A percentile compares a stretch with the other conserved stretches of the same genome.
These are phyloP conservation scores for Fragaria iinumae DNA, from an alignment of 306 rosid species.

Conservation along the genomic window DNA sequence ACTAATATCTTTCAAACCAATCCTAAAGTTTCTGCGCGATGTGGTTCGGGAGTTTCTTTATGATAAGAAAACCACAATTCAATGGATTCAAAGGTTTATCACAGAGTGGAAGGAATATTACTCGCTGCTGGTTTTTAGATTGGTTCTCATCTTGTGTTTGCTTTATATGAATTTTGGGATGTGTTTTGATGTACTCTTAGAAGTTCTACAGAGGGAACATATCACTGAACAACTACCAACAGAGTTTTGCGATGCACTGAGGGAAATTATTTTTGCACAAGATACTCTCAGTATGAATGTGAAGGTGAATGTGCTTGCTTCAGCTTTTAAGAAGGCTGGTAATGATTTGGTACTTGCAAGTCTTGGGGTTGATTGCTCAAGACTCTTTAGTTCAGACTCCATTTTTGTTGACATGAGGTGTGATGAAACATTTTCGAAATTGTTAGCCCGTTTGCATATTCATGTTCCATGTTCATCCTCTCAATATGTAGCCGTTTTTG, in stretches of 20 bases:
- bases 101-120: conserved; percentile 22
- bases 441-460: conserved; percentile 19
- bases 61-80: background rate
- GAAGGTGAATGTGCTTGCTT: conserved; percentile 35
- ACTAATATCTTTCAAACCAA: background rate
- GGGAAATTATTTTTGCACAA: conserved; percentile 8
- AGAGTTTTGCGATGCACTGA: conserved; percentile 31
- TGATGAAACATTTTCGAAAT: conserved; percentile 17
- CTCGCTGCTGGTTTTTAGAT: conserved; percentile 34
- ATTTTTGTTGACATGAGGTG: conserved; percentile 39
- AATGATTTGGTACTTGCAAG: conserved; percentile 53
- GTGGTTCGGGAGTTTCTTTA: background rate
- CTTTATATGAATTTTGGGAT: conserved; percentile 35
- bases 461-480: conserved; percentile 9
- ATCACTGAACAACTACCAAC: conserved; percentile 26
- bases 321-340: conserved; percentile 45
- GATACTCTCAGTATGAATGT: background rate
- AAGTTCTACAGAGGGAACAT: conserved; percentile 21
- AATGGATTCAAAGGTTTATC: conserved; percentile 35
- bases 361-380: conserved; percentile 18
- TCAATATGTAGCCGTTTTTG: no score
- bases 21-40: background rate
- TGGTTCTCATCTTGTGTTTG: conserved; percentile 34
- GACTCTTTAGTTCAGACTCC: conserved; percentile 31
- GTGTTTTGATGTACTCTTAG: conserved; percentile 10